Conservation (phyloP, 805 yeast species). For the Pichia cephalocereana region DNA sequence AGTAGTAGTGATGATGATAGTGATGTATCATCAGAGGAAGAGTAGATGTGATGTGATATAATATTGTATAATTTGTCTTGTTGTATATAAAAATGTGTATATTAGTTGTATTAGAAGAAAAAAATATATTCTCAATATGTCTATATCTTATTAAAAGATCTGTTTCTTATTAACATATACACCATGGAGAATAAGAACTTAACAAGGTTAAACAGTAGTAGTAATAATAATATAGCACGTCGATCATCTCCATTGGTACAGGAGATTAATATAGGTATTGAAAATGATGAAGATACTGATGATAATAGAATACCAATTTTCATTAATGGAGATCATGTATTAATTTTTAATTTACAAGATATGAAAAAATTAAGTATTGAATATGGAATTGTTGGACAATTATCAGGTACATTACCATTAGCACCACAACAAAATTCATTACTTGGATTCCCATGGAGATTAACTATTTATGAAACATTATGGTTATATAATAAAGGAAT, state of each 20-base stretch:
- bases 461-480: slow-evolving; percentile 63
- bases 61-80: slow-evolving; percentile 2
- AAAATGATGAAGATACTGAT: not conserved
- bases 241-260: not conserved
- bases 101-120: not conserved
- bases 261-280: not conserved
- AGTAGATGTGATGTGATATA: slow-evolving; percentile 1
- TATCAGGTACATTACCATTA: slow-evolving; percentile 74
- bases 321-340: slow-evolving; percentile 9
- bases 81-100: slow-evolving; percentile 3
- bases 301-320: slow-evolving; percentile 2
- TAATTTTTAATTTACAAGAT: slow-evolving; percentile 51
- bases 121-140: no score
- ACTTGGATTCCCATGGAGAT: slow-evolving; percentile 70
- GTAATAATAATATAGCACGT: not conserved
- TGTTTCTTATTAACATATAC: no score
- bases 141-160: no score
- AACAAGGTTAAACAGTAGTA: no score
- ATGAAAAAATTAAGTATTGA: slow-evolving; percentile 43
- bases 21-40: slow-evolving; percentile 25
- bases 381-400: slow-evolving; percentile 63
- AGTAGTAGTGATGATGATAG: slow-evolving; percentile 38
- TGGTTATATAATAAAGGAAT: slow-evolving; percentile 41
- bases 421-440: slow-evolving; percentile 95
- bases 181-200: no score